Conservation (phyloP, 805 yeast genomes). For the Tetrapisispora fleetii region DNA sequence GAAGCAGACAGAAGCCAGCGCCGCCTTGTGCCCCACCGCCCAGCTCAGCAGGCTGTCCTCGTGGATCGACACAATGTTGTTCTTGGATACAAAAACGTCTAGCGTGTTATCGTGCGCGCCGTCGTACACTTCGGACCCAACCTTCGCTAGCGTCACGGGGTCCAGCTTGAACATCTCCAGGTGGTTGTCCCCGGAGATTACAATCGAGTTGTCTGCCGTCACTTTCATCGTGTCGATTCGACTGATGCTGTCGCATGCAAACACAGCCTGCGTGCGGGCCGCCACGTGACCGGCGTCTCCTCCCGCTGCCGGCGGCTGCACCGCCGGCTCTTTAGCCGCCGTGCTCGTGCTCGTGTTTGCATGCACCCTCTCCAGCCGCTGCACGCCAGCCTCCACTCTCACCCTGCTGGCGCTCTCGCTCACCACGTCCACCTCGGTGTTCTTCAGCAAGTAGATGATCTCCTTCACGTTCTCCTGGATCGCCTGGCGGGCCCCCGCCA, state of each 20-base stretch:
- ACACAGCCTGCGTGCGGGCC: neutral
- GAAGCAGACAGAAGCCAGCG: neutral
- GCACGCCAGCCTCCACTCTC: slow-evolving; percentile 8
- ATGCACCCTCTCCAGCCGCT: slow-evolving; percentile 19
- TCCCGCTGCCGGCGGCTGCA: too few relatives aligned
- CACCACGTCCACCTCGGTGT: slow-evolving; percentile 19
- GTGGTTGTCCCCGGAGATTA: slow-evolving; percentile 10
- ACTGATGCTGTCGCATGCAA: neutral
- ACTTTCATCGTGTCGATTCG: slow-evolving; percentile 1
- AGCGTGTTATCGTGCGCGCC: neutral
- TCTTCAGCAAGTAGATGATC: slow-evolving; percentile 25
- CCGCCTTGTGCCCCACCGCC: neutral
- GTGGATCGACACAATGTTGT: neutral
- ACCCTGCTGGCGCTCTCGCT: slow-evolving; percentile 8
- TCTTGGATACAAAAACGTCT: neutral
- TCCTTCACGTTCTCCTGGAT: slow-evolving; percentile 29
- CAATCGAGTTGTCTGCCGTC: neutral
- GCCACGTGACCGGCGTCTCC: too few relatives aligned
- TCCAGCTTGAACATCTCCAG: slow-evolving; percentile 16
- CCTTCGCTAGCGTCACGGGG: neutral
- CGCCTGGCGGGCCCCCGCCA: slow-evolving; percentile 19
- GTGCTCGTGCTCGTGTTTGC: slow-evolving; percentile 6
- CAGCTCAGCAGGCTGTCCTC: neutral
- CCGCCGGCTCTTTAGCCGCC: neutral
- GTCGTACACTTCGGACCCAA: neutral